A percentile compares a stretch with the other conserved stretches of the same genome.
Conservation (phyloP, 2,329 filamentous ascomycete species). For the Fusarium pseudoanthophilum region DNA sequence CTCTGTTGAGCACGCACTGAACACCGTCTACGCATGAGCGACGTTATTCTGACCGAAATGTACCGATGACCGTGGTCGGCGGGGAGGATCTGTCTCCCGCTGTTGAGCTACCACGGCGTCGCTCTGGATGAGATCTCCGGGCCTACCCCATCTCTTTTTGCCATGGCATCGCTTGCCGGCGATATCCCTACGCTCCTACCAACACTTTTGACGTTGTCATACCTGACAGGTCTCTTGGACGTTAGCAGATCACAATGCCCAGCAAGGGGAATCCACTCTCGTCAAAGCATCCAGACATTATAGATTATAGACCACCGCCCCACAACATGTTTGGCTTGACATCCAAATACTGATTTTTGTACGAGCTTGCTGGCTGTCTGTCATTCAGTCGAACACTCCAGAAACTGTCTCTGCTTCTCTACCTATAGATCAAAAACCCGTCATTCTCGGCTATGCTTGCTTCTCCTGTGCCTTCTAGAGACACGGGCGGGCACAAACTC, state of each 20-base stretch:
- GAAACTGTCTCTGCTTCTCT: slow-evolving; percentile 18
- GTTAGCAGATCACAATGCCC: slow-evolving; percentile 24
- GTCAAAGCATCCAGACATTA: slow-evolving; percentile 38
- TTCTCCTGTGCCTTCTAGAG: slow-evolving; percentile 28
- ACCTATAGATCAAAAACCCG: slow-evolving; percentile 26
- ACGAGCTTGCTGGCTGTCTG: slow-evolving; percentile 17
- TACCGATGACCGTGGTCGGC: slow-evolving; percentile 23
- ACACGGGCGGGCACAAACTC: slow-evolving; percentile 24
- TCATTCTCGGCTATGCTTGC: slow-evolving; percentile 43
- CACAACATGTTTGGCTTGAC: slow-evolving; percentile 30
- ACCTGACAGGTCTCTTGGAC: slow-evolving; percentile 37
- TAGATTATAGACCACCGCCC: slow-evolving; percentile 13
- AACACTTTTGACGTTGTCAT: slow-evolving; percentile 24
- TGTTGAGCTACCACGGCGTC: slow-evolving; percentile 36
- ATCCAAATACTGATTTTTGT: slow-evolving; percentile 35
- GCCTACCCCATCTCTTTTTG: slow-evolving; percentile 27
- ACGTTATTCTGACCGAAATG: slow-evolving; percentile 26
- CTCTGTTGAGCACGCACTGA: neutral
- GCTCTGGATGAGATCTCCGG: slow-evolving; percentile 38
- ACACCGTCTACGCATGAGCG: slow-evolving; percentile 18
- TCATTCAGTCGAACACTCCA: slow-evolving; percentile 19
- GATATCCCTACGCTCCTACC: slow-evolving; percentile 23
- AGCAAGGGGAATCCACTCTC: slow-evolving; percentile 26
- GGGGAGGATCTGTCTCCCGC: slow-evolving; percentile 37
- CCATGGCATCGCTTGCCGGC: slow-evolving; percentile 34